Conservation (phyloP, 768 basidiomycete genomes). For the Termitomyces sp. region DNA sequence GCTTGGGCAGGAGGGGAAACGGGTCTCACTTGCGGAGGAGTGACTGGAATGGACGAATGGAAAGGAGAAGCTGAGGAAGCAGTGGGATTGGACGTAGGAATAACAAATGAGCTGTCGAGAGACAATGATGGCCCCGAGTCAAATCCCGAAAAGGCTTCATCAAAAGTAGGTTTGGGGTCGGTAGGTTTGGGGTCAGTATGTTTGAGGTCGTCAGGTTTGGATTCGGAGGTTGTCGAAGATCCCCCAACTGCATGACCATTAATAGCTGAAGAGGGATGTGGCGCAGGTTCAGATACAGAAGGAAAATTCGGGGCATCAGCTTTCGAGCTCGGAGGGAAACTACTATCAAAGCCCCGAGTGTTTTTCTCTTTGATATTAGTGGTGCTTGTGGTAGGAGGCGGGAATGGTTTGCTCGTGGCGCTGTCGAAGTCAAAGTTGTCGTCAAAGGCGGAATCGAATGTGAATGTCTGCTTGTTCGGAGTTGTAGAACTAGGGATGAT, state of each 20-base stretch:
- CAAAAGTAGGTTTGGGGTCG: constrained; percentile 24
- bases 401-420: constrained; percentile 29
- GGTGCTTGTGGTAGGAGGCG: constrained; percentile 18
- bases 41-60: constrained; percentile 19
- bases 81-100: constrained; percentile 16
- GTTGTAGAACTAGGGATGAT: constrained; percentile 36
- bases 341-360: constrained; percentile 26
- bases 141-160: constrained; percentile 53
- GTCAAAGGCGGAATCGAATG: constrained; percentile 57
- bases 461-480: constrained; percentile 37
- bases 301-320: not conserved
- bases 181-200: not conserved
- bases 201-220: not conserved
- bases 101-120: constrained; percentile 32
- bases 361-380: not conserved
- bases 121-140: constrained; percentile 32
- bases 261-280: not conserved
- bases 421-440: constrained; percentile 56
- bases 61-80: constrained; percentile 19
- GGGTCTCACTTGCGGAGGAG: constrained; percentile 28
- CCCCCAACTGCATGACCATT: constrained; percentile 1
- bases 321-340: constrained; percentile 18
- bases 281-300: not conserved
- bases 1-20: constrained; percentile 33
- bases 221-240: not conserved